Evolutionary conservation across 352 stramenopile species (phyloP).

Genomic region (Thraustotheca clavata): DNA sequence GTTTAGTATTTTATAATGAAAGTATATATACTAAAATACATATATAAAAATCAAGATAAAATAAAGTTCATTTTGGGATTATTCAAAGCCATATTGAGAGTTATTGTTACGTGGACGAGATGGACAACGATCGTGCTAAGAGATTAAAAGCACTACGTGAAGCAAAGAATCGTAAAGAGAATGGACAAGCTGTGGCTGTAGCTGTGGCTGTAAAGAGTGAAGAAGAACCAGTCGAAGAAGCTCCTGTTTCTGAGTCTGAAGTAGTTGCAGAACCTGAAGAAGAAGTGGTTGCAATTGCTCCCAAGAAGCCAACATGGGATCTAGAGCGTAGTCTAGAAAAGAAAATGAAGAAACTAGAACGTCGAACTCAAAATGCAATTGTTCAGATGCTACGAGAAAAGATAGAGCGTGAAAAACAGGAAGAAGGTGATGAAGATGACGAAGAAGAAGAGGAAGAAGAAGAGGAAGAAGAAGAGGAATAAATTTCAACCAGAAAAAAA

Average conservation of each 20-base stretch:
- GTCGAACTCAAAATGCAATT: constrained; percentile 75
- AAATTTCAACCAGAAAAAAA: background rate
- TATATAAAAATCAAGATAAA: too few relatives aligned
- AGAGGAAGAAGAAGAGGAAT: constrained; percentile 28
- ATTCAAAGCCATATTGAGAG: too few relatives aligned
- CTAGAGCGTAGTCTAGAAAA: constrained; percentile 80
- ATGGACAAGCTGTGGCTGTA: constrained; percentile 26
- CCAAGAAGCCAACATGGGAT: constrained; percentile 82
- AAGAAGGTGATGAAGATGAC: constrained; percentile 47
- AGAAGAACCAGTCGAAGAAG: constrained; percentile 24
- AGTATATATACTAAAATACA: too few relatives aligned
- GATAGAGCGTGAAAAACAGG: constrained; percentile 59
- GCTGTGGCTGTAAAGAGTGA: constrained; percentile 9
- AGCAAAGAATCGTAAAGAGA: constrained; percentile 69
- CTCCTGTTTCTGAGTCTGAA: constrained; percentile 16
- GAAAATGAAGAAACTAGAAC: constrained; percentile 81
- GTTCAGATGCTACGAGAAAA: constrained; percentile 83
- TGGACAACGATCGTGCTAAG: constrained; percentile 57
- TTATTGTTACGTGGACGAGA: constrained; percentile 14
- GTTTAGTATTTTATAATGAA: too few relatives aligned
- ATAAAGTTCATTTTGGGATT: too few relatives aligned
- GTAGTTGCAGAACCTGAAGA: constrained; percentile 51
- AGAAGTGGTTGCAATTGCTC: constrained; percentile 62
- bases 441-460: constrained; percentile 44
- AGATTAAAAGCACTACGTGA: constrained; percentile 77